Evolutionary conservation across 208 protist genomes (phyloP).

Genomic region (Trypanosoma congolense): DNA sequence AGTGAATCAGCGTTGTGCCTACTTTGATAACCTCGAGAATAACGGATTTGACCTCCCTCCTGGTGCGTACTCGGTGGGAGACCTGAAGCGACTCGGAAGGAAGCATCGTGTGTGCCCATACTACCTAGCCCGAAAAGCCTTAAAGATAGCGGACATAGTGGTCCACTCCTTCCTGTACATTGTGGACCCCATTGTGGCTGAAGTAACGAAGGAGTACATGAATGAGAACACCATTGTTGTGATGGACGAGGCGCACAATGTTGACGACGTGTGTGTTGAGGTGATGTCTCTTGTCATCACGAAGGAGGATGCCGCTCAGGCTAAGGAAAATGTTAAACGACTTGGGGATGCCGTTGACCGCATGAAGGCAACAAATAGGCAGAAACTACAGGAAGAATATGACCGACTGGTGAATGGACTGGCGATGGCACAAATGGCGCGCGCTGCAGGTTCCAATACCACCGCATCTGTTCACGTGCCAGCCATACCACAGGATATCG

Average conservation of each 20-base stretch:
- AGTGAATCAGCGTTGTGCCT: constrained; percentile 52
- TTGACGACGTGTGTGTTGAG: constrained; percentile 99
- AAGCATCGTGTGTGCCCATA: constrained; percentile 94
- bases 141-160: constrained; percentile 95
- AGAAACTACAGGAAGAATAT: constrained; percentile 93
- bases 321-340: constrained; percentile 80
- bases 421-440: constrained; percentile 68
- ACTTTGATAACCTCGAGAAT: constrained; percentile 77
- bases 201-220: constrained; percentile 89
- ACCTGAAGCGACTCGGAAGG: constrained; percentile 91
- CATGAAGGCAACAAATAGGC: constrained; percentile 83
- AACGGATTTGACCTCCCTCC: constrained; percentile 65
- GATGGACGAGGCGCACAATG: constrained; percentile 99
- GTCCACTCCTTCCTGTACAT: constrained; percentile 99
- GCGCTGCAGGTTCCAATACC: constrained; percentile 19
- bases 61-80: constrained; percentile 96
- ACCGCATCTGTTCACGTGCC: constrained; percentile 13
- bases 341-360: constrained; percentile 64
- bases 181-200: constrained; percentile 97
- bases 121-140: constrained; percentile 80
- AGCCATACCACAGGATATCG: constrained; percentile 65
- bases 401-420: constrained; percentile 89
- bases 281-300: constrained; percentile 96
- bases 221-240: constrained; percentile 96
- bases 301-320: constrained; percentile 77